phyloP scores from a whole-genome alignment of 1,139 yeast species.

The Candida sp. region DNA sequence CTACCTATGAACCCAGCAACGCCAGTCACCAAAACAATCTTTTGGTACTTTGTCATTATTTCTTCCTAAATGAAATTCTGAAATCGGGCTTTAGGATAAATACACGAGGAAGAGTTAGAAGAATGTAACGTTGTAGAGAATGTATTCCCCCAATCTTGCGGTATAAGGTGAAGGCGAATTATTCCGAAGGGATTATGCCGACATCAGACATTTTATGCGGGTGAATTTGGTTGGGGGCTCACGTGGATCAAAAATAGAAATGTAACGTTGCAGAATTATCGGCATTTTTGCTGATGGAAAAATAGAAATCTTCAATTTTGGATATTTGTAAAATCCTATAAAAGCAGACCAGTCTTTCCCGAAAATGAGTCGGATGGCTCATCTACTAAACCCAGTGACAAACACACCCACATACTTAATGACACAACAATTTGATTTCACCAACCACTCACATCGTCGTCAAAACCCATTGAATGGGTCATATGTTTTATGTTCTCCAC shows the following conservation, averaged over 20 bases:
- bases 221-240: background rate
- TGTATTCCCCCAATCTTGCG: background rate
- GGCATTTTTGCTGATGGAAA: background rate
- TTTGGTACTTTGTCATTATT: constrained; percentile 10
- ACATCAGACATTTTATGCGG: background rate
- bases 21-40: constrained; percentile 46
- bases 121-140: background rate
- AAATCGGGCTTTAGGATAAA: too few relatives aligned
- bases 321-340: background rate
- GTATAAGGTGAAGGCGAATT: background rate
- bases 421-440: constrained; percentile 41
- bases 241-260: background rate
- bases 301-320: background rate
- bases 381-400: constrained; percentile 20
- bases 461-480: constrained; percentile 62
- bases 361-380: constrained; percentile 13
- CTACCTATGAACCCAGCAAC: constrained; percentile 63
- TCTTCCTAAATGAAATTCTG: background rate
- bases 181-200: background rate
- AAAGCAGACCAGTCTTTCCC: background rate
- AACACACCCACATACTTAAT: constrained; percentile 17
- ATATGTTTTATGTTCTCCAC: constrained; percentile 74
- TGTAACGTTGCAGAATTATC: background rate
- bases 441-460: constrained; percentile 64
- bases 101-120: too few relatives aligned